phyloP scores from a whole-genome alignment of 768 basidiomycete species.

The Russula foetens region DNA sequence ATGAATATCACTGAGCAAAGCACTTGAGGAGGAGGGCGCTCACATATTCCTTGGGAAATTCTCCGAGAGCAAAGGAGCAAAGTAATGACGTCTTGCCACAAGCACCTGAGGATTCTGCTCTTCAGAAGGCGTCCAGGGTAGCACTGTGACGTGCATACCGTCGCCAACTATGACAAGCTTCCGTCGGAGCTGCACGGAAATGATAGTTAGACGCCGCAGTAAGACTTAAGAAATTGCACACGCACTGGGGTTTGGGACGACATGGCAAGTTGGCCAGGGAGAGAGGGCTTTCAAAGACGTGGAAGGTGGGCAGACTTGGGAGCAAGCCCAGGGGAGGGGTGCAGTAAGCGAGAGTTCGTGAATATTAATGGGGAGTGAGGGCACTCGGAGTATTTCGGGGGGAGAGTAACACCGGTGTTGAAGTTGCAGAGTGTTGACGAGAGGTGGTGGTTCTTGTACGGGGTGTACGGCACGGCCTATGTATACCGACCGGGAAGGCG shows the following conservation, averaged over 20 bases:
- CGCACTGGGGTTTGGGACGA: constrained; percentile 19
- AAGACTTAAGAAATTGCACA: not conserved
- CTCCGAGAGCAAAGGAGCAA: constrained; percentile 87
- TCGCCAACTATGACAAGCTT: constrained; percentile 98
- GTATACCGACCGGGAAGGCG: constrained; percentile 7
- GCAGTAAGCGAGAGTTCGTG: not conserved
- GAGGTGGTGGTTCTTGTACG: constrained; percentile 1
- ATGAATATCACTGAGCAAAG: not conserved
- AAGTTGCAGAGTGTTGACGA: constrained; percentile 1
- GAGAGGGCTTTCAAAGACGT: not conserved
- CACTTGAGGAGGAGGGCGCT: constrained; percentile 29
- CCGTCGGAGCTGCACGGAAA: constrained; percentile 62
- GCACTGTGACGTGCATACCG: constrained; percentile 42
- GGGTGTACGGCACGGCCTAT: constrained; percentile 1
- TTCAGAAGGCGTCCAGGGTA: not conserved
- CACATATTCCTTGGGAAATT: constrained; percentile 95
- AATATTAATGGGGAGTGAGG: constrained; percentile 1
- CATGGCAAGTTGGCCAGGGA: constrained; percentile 3
- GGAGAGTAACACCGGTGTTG: not conserved
- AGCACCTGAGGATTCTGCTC: constrained; percentile 48
- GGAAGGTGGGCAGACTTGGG: not conserved
- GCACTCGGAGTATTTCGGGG: not conserved
- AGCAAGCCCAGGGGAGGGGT: not conserved
- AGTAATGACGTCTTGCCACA: constrained; percentile 93
- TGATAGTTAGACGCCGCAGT: not conserved